Evolutionary conservation across 768 basidiomycete genomes (phyloP), one percentile per base, ranked within the genome.

Genomic region (Dioszegia aurantiaca): DNA sequence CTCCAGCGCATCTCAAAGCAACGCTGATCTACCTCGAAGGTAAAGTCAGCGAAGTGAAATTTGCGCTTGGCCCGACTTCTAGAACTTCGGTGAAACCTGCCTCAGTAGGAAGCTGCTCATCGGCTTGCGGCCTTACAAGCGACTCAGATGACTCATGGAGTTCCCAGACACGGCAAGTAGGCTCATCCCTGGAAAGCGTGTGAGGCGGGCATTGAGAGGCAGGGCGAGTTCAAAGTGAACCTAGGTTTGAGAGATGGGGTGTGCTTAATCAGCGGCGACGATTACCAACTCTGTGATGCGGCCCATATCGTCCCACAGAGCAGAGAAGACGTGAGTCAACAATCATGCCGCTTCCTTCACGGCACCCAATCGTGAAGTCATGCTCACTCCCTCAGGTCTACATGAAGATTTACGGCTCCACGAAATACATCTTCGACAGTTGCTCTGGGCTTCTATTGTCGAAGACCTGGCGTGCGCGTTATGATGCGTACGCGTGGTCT

Each of bases 401-500:
- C 47, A 23, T 10, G 28, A 4, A 4, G 6, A 31, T 49, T 19
- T 9, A 49, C n/a, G 47, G 47, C 19, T 26, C 30, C 33, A 4
- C 26, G 33, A 16, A 30, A 4, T 12, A 36, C n/a, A 49, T 23
- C n/a, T 31, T 4, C 47, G n/a, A n/a, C n/a, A n/a, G n/a, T n/a
- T n/a, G n/a, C n/a, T n/a, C n/a, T n/a, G n/a, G n/a, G n/a, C n/a
- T n/a, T n/a, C n/a, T n/a, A n/a, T n/a, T n/a, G n/a, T n/a, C n/a
- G n/a, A n/a, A n/a, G n/a, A n/a, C 28, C 4, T 16, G 9, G n/a
- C 47, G 33, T 26, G 9, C 16, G 4, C 9, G 4, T 4, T 49
- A 49, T 24, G 28, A 49, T 23, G 47, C 47, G 4, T 36, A 31
- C 12, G 33, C 30, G 19, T 49, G 47, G 47, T 49, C 47, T 10